Evolutionary conservation across 2,329 filamentous ascomycete genomes (phyloP).

Genomic region (Nemania sp.): DNA sequence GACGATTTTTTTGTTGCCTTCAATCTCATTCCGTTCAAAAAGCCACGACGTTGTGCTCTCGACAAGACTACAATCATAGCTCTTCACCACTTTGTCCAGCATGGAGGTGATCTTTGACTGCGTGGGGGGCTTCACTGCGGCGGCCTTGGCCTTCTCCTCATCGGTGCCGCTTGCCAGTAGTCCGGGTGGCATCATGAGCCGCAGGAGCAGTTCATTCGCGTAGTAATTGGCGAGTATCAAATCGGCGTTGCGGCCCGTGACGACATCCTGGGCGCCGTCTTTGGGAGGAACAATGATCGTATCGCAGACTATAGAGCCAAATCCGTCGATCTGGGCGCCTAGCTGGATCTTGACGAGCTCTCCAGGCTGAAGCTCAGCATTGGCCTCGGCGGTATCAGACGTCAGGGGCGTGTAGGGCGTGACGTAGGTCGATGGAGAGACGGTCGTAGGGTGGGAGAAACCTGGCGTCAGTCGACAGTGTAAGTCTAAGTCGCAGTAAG

Average conservation of each 20-base stretch:
- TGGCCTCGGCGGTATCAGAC: conserved; percentile 84
- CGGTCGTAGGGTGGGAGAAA: conserved; percentile 89
- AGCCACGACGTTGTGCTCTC: conserved; percentile 98
- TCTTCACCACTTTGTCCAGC: conserved; percentile 88
- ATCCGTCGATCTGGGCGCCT: conserved; percentile 97
- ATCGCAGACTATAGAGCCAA: conserved; percentile 94
- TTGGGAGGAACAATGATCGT: conserved; percentile 74
- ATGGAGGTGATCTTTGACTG: conserved; percentile 85
- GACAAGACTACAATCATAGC: conserved; percentile 88
- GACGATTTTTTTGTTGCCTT: conserved; percentile 97
- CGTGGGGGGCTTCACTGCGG: conserved; percentile 77
- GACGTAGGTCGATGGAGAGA: conserved; percentile 91
- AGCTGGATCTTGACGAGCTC: conserved; percentile 97
- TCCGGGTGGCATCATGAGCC: conserved; percentile 90
- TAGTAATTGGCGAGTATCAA: conserved; percentile 90
- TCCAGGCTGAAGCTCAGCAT: conserved; percentile 74
- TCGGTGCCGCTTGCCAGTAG: conserved; percentile 80
- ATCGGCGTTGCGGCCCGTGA: conserved; percentile 81
- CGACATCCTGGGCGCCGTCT: conserved; percentile 62
- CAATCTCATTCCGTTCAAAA: conserved; percentile 96
- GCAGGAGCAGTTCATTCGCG: conserved; percentile 90
- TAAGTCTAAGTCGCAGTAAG: conserved; percentile 26
- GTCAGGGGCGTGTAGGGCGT: conserved; percentile 94
- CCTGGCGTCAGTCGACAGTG: conserved; percentile 51
- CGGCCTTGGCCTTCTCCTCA: conserved; percentile 93